Base-by-base conservation (phyloP, 148 eudicot genomes). In the Diospyros kaki region DNA sequence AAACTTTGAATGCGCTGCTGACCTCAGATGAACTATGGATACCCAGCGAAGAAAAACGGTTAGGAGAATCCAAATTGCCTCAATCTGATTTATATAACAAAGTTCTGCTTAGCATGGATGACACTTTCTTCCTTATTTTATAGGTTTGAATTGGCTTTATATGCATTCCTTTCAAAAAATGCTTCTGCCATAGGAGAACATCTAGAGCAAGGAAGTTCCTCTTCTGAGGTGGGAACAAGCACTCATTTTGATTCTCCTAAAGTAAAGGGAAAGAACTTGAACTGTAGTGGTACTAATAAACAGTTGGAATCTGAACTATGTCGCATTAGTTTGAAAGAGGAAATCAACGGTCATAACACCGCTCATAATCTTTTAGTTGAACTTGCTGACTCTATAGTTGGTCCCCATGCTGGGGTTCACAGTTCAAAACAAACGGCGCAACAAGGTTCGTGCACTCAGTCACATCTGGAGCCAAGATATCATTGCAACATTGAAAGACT, bases 1-100 rank as follows among this genome's bases (percentile, higher is more conserved):
- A 93, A 84, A 96, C 99, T 73, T 72, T 93, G 76, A 91, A 84
- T 81, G 97, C 95, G 42, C 81, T 96, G 77, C 85, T 96, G 69
- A 91, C 98, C 63, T 96, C 99, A 54, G 91, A 96, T 87, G 90
- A 89, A 75, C 80, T 96, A 76, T 96, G 99, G 99, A 86, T 93
- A 73, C 97, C 93, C 54, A 89, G 89, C 83, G 99, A 96, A 88
- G 98, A 96, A 86, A 93, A 89, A 84, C 82, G 99, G 99, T 96
- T 84, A 83, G 69, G 58, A 67, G 48, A 43, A 13, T 68, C 67
- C 61, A 9, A 48, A 74, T 11, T 55, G 28, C 14, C 15, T 77
- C 12, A 12, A 59, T 28, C 3, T 41, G 45, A 66, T 70, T 62
- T 28, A 48, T 51, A 58, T 48, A 73, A 58, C 54, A 52, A 65